Evolutionary conservation across 2,329 filamentous ascomycete genomes (phyloP).

Genomic region (Colletotrichum lentis): DNA sequence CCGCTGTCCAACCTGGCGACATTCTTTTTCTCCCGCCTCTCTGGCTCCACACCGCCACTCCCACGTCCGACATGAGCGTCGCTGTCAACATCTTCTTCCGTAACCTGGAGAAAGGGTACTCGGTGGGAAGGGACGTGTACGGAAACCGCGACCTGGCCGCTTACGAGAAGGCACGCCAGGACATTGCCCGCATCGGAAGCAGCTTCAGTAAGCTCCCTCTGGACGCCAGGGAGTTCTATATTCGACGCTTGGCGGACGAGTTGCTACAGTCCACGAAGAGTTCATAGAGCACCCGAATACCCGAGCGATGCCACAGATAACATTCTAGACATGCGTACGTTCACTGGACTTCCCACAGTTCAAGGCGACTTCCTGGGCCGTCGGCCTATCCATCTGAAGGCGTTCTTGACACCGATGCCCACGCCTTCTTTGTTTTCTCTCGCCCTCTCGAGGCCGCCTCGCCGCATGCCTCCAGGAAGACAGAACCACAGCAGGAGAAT

Average conservation of each 20-base stretch:
- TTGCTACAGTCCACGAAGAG: conserved; percentile 49
- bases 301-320: neutral
- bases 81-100: conserved; percentile 93
- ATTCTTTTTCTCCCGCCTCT: conserved; percentile 82
- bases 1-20: conserved; percentile 73
- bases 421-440: conserved; percentile 48
- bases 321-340: neutral
- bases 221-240: conserved; percentile 77
- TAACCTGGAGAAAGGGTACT: conserved; percentile 72
- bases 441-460: conserved; percentile 53
- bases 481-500: conserved; percentile 57
- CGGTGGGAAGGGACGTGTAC: conserved; percentile 82
- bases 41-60: conserved; percentile 81
- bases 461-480: conserved; percentile 52
- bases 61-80: conserved; percentile 68
- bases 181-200: conserved; percentile 72
- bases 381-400: neutral
- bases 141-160: conserved; percentile 85
- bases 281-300: conserved; percentile 6
- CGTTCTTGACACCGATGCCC: conserved; percentile 46
- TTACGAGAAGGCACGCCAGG: conserved; percentile 81
- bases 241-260: conserved; percentile 75
- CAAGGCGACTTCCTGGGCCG: too few species aligned
- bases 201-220: conserved; percentile 71
- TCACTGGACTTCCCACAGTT: neutral